A percentile compares a stretch with the other conserved stretches of the same genome.
Conservation (phyloP, 805 yeast genomes). For the Martiniozyma abietophila region DNA sequence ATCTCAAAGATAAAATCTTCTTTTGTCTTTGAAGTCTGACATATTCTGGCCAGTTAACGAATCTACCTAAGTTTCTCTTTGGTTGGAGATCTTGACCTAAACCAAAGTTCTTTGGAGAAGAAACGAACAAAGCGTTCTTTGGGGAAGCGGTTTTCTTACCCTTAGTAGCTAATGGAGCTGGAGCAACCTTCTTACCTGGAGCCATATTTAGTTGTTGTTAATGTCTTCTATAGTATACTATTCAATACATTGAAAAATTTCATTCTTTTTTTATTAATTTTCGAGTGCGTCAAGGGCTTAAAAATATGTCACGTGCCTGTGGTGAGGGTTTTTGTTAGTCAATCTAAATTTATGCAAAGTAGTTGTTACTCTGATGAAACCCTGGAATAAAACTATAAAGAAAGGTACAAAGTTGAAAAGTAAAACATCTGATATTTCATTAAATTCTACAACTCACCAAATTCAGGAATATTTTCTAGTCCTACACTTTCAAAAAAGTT, state of each 20-base stretch:
- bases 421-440: neutral
- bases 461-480: conserved; percentile 7
- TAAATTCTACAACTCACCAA: neutral
- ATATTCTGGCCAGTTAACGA: conserved; percentile 98
- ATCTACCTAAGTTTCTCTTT: conserved; percentile 91
- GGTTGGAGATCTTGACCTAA: conserved; percentile 95
- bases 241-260: neutral
- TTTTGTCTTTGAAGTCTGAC: conserved; percentile 98
- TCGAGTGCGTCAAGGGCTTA: conserved; percentile 93
- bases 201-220: conserved; percentile 44
- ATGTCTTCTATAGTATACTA: conserved; percentile 94
- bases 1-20: conserved; percentile 90
- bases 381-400: too few relatives aligned
- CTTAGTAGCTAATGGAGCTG: conserved; percentile 93
- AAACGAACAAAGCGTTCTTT: conserved; percentile 81
- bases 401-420: too few relatives aligned
- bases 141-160: conserved; percentile 38
- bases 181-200: conserved; percentile 74
- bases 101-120: conserved; percentile 90
- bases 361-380: too few relatives aligned
- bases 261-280: conserved; percentile 52
- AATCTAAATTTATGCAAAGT: too few relatives aligned
- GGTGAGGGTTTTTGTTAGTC: conserved; percentile 6
- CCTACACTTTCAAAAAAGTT: conserved; percentile 6
- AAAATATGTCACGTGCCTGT: conserved; percentile 2